Evolutionary conservation across 106 monocot species (phyloP), one percentile per base, ranked within the genome.

Genomic region (Dendrobium huoshanense): DNA sequence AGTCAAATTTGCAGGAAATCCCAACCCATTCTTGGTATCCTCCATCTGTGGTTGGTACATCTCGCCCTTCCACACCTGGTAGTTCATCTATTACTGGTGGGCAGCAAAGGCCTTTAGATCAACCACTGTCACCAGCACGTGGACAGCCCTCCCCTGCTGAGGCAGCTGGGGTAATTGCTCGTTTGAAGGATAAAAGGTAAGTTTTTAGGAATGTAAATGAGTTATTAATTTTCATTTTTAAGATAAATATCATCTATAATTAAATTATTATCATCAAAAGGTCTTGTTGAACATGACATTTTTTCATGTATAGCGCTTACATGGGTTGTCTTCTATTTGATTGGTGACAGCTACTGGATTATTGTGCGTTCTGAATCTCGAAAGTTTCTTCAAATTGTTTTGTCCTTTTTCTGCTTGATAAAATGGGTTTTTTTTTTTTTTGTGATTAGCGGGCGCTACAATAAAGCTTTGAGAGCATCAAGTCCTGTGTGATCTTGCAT

Each of bases 131-230:
- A 80, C 81, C 89, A 72, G 84, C 86, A 58, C 79, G 73, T 56
- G 90, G 83, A 42, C 89, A 86, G 54, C 86, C 89, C 47, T 94
- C 97, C 40, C 92, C 94, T 56, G 49, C 92, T 58, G 94, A 94
- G 49, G 97, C 97, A 59, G 94, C 96, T 48, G 85, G 86, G 55
- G 72, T 97, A 76, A 92, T 97, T 84, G 72, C 92, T 75, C 80
- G 55, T 3, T 85, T 97, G 82, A 97, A 89, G 78, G 94, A 94
- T 78, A 97, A 94, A 89, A 97, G 96, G 96, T 90, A 67, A 59
- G 10, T 0, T 74, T 19, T 44, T 41, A 43, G 43, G 74, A 43
- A 43, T 17, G 74, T 4, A 74, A 74, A 7, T 70, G 37, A 70
- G n/a, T n/a, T 25, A 41, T 41, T 43, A 43, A 10, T 74, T 74